Evolutionary conservation across 2,329 filamentous ascomycete species (phyloP).

Genomic region (Ophiostoma sp.): DNA sequence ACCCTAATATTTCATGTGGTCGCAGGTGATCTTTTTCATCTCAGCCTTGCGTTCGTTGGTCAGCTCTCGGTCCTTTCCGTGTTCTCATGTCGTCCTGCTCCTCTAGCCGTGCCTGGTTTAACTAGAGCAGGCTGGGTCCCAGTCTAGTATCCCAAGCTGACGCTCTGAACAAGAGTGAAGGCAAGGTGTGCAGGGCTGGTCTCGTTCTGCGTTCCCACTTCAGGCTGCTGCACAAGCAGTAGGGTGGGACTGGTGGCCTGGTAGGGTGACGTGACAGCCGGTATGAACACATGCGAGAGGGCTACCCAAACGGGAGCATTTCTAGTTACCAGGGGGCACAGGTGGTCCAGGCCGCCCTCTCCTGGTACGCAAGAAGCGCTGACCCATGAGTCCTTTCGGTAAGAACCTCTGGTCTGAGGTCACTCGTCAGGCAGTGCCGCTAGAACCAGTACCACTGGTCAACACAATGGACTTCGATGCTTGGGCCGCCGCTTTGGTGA

Average conservation of each 20-base stretch:
- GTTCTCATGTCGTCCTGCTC: constrained; percentile 23
- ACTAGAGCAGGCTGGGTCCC: neutral
- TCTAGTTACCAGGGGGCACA: constrained; percentile 48
- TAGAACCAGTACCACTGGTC: constrained; percentile 55
- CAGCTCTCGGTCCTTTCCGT: neutral
- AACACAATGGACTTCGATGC: constrained; percentile 24
- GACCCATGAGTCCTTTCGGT: constrained; percentile 70
- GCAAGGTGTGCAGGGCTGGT: neutral
- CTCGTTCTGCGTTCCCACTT: neutral
- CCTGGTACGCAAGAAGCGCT: constrained; percentile 51
- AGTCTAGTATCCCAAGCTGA: neutral
- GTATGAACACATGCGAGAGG: neutral
- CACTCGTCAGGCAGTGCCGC: constrained; percentile 68
- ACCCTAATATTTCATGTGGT: constrained; percentile 81
- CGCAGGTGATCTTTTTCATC: constrained; percentile 31
- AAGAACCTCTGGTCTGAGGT: constrained; percentile 66
- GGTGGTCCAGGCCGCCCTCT: constrained; percentile 18
- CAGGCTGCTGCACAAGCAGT: constrained; percentile 8
- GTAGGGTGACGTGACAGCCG: constrained; percentile 43
- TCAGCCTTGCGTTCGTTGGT: constrained; percentile 63
- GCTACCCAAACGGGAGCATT: constrained; percentile 34
- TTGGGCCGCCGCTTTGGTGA: constrained; percentile 8
- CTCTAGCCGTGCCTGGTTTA: constrained; percentile 8
- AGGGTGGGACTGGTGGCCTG: constrained; percentile 16
- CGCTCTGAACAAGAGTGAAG: neutral